These are phyloP conservation scores for Tuber borchii DNA, from an alignment of 495 filamentous ascomycete species.

Conservation along the genomic window DNA sequence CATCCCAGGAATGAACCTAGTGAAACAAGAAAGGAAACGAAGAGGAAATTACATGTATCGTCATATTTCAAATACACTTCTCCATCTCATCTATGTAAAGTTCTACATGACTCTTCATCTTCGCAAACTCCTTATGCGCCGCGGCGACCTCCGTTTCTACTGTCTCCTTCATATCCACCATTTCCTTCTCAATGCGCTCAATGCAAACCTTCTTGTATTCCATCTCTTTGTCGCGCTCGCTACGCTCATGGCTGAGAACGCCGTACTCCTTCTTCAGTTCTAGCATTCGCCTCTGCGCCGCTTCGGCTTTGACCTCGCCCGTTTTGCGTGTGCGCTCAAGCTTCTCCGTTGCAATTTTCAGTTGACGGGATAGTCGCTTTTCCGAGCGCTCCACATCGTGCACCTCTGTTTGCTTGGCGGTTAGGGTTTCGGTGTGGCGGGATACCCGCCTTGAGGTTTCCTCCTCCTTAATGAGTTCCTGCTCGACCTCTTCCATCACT, in stretches of 20 bases:
- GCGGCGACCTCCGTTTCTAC: slow-evolving; percentile 86
- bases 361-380: slow-evolving; percentile 66
- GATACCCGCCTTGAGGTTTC: slow-evolving; percentile 73
- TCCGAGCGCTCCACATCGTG: slow-evolving; percentile 86
- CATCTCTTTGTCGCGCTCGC: slow-evolving; percentile 79
- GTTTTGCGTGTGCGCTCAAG: slow-evolving; percentile 72
- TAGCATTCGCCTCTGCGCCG: slow-evolving; percentile 81
- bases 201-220: slow-evolving; percentile 83
- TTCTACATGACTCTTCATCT: slow-evolving; percentile 93
- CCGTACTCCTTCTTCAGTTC: slow-evolving; percentile 74
- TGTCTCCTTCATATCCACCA: slow-evolving; percentile 93
- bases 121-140: slow-evolving; percentile 86
- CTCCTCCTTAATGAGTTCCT: slow-evolving; percentile 80
- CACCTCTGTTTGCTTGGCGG: slow-evolving; percentile 78
- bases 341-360: slow-evolving; percentile 73
- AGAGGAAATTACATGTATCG: neutral
- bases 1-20: neutral
- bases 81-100: slow-evolving; percentile 99
- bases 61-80: slow-evolving; percentile 60
- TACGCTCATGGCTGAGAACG: slow-evolving; percentile 72
- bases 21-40: neutral
- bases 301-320: slow-evolving; percentile 70
- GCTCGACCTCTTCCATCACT: slow-evolving; percentile 76
- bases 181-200: slow-evolving; percentile 93
- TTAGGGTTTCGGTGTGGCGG: slow-evolving; percentile 76